Evolutionary conservation across 169 alveolate species (phyloP), one percentile per base, ranked within the genome.

Genomic region (Plasmodium berghei): DNA sequence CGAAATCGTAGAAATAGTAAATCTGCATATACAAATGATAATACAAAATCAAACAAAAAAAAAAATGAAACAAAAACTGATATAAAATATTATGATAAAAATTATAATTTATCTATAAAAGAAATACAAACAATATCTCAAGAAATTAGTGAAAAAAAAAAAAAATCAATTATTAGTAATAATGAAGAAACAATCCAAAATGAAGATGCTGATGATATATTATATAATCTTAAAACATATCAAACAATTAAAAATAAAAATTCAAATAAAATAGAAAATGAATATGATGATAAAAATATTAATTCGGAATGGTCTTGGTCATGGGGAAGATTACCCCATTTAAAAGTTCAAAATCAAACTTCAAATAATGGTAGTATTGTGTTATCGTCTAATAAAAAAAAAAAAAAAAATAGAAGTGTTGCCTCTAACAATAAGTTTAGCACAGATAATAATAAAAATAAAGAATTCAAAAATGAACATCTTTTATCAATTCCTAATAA

Each of bases 281-380:
- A 55, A 22, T 26, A 22, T 9, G 89, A 77, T 8, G 89, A 77
- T n/a, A 74, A 66, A 49, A 77, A 77, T 64, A 55, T 26, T 52
- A 83, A 83, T 83, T 67, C 90, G 0, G 90, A 83, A 67, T 83
- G 90, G 90, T 83, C 90, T 26, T 83, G 90, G 90, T 83, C 90
- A 66, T 83, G 90, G 90, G 90, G 90, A 54, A 83, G 90, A 67
- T 26, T 83, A 67, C 90, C 90, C 14, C 90, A 83, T 83, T 67
- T 83, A 46, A 83, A 83, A 67, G 56, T 52, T 14, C 80, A 52
- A 24, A 72, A 83, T n/a, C 42, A 34, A 3, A 16, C 62, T 16
- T 83, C 90, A 2, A 85, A 83, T 16, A 67, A 83, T 49, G 28
- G 64, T 56, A 67, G 61, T 34, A 48, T 49, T 61, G 56, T 83